phyloP scores from a whole-genome alignment of 352 stramenopile genomes.

The Globisporangium irregulare region DNA sequence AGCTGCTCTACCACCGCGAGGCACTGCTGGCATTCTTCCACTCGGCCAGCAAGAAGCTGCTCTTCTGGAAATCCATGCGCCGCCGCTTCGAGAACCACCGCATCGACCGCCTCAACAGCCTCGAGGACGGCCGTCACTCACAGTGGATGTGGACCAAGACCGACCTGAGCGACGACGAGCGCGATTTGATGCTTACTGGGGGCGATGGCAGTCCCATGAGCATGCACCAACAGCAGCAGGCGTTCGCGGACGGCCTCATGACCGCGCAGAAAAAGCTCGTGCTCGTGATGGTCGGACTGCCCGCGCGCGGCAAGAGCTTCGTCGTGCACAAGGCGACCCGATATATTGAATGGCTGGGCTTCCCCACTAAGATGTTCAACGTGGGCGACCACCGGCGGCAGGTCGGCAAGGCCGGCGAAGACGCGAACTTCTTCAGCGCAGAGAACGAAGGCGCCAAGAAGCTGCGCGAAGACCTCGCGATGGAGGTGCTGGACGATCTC shows the following conservation, averaged over 20 bases:
- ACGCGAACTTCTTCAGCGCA: constrained; percentile 90
- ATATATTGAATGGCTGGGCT: constrained; percentile 93
- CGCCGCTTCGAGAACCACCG: constrained; percentile 73
- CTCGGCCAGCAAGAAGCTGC: constrained; percentile 44
- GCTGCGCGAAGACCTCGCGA: constrained; percentile 88
- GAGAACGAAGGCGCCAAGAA: constrained; percentile 81
- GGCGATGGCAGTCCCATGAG: constrained; percentile 22
- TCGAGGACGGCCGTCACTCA: constrained; percentile 61
- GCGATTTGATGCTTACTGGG: constrained; percentile 34
- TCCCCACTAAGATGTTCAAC: constrained; percentile 93
- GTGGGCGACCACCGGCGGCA: constrained; percentile 91
- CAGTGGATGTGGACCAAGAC: constrained; percentile 77
- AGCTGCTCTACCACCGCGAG: constrained; percentile 54
- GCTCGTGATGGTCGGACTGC: constrained; percentile 93
- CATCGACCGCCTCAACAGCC: constrained; percentile 61
- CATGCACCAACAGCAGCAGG: constrained; percentile 17
- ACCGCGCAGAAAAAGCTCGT: constrained; percentile 87
- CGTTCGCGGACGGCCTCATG: constrained; percentile 54
- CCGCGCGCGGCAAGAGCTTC: constrained; percentile 94
- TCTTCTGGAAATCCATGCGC: constrained; percentile 73
- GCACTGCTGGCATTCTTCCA: constrained; percentile 40
- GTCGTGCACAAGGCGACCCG: constrained; percentile 91
- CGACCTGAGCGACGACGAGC: constrained; percentile 21
- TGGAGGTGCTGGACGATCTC: constrained; percentile 84
- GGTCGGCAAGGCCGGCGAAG: constrained; percentile 61